Evolutionary conservation across 208 protist genomes (phyloP), one percentile per base, ranked within the genome.

Genomic region (Leishmania major): DNA sequence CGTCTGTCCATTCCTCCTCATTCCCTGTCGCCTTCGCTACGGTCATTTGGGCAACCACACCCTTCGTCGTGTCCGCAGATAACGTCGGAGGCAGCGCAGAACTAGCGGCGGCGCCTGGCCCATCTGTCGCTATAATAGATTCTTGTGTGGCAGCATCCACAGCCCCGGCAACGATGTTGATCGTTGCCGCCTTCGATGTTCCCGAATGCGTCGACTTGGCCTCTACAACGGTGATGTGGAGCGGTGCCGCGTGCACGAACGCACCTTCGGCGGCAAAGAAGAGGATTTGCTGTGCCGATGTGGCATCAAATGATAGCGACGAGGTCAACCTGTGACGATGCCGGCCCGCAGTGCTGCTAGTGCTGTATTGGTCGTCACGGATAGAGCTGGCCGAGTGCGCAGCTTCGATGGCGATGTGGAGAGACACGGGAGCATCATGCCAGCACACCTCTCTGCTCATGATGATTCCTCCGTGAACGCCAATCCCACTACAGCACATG

Each of bases 1-100:
- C 75, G 19, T 75, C 80, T 11, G 51, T 79, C 82, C 83, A 84
- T n/a, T 81, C 82, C 8, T 70, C 80, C 0, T 69, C 75, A 2
- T 22, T 45, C 17, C 35, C 57, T 66, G 62, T 8, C 19, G 71
- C 25, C 31, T 47, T 10, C 19, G 3, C 35, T 37, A 17, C 22
- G 19, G 55, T 4, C 69, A n/a, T 31, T 49, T 73, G 43, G 40
- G 43, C 40, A 17, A 15, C 43, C 37, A 47, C 19, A 11, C 19
- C 25, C 40, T 25, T 31, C n/a, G 19, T 51, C 43, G 17, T 73
- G 25, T 73, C 69, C 0, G 2, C 13, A 3, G 69, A 73, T 31
- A 35, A n/a, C 28, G 35, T 19, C 45, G 69, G 69, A 73, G 69
- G 43, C 19, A 19, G 43, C 25, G 25, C 69, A 53, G n/a, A 15